Percentiles rank a stretch among this genome's conserved stretches.
Conservation (phyloP, 805 yeast species). For the Diddensiella transvaalensis region DNA sequence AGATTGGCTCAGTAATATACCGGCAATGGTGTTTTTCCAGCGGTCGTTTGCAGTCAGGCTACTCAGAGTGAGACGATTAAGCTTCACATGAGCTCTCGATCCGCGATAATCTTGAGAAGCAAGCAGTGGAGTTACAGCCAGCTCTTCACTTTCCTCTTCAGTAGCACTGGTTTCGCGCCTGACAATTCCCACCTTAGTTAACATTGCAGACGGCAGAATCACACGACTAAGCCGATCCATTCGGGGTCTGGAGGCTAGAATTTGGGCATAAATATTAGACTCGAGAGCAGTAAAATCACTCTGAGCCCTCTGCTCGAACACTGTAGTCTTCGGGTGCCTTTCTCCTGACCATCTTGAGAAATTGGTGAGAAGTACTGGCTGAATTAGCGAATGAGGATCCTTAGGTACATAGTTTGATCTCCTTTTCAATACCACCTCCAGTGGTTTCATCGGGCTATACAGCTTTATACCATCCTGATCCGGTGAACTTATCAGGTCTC, state of each 20-base stretch:
- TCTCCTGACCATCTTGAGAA: slow-evolving; percentile 38
- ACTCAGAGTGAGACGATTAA: slow-evolving; percentile 1
- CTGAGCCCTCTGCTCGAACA: slow-evolving; percentile 13
- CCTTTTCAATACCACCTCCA: background rate
- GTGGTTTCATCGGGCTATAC: slow-evolving; percentile 1
- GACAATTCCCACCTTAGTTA: slow-evolving; percentile 34
- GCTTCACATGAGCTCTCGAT: slow-evolving; percentile 8
- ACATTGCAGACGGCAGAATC: slow-evolving; percentile 39
- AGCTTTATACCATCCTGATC: background rate
- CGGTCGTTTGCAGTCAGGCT: background rate
- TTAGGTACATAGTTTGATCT: slow-evolving; percentile 10
- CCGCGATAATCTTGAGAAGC: slow-evolving; percentile 1
- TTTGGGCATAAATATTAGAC: slow-evolving; percentile 38
- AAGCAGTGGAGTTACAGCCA: slow-evolving; percentile 10
- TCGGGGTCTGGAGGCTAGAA: slow-evolving; percentile 44
- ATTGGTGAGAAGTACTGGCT: slow-evolving; percentile 30
- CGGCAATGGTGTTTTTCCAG: background rate
- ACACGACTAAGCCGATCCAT: slow-evolving; percentile 37
- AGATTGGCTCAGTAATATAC: background rate
- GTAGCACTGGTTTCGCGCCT: slow-evolving; percentile 5
- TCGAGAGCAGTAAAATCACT: slow-evolving; percentile 22
- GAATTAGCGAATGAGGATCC: slow-evolving; percentile 6
- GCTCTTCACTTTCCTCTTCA: background rate
- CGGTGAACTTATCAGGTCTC: background rate
- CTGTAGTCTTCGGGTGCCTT: slow-evolving; percentile 23